Conservation (phyloP, 2,329 filamentous ascomycete genomes). For the Claviceps sp. region DNA sequence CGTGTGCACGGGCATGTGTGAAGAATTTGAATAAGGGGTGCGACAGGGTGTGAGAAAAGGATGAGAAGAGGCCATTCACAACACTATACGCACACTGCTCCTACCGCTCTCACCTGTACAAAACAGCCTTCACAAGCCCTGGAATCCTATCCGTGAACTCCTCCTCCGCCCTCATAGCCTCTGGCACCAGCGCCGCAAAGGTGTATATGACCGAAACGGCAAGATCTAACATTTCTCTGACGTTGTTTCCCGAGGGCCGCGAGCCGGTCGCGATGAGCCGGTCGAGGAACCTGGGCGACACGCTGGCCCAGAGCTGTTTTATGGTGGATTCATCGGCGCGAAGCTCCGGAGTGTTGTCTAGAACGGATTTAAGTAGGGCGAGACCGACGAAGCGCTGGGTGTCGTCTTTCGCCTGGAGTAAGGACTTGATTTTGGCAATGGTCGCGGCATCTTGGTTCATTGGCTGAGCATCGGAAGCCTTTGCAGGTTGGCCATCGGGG, state of each 20-base stretch:
- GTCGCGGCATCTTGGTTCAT: constrained; percentile 9
- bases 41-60: too few species aligned
- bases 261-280: constrained; percentile 45
- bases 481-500: too few species aligned
- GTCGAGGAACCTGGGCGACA: constrained; percentile 51
- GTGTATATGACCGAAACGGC: constrained; percentile 50
- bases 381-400: constrained; percentile 57
- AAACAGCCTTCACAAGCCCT: constrained; percentile 36
- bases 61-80: too few species aligned
- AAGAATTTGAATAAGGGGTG: not conserved
- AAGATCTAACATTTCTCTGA: constrained; percentile 48
- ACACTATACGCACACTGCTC: not conserved
- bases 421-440: constrained; percentile 35
- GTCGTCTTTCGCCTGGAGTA: constrained; percentile 49
- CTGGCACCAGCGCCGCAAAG: constrained; percentile 44
- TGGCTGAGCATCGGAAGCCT: not conserved
- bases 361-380: constrained; percentile 49
- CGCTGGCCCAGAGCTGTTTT: constrained; percentile 41
- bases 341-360: constrained; percentile 45
- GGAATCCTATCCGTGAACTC: constrained; percentile 41
- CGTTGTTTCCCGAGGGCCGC: constrained; percentile 27
- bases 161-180: constrained; percentile 26
- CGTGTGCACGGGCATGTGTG: not conserved
- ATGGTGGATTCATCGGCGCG: constrained; percentile 33
- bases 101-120: constrained; percentile 31